These are phyloP conservation scores for Sporothrix variecibatus DNA, from an alignment of 2,329 filamentous ascomycete species.

Conservation along the genomic window DNA sequence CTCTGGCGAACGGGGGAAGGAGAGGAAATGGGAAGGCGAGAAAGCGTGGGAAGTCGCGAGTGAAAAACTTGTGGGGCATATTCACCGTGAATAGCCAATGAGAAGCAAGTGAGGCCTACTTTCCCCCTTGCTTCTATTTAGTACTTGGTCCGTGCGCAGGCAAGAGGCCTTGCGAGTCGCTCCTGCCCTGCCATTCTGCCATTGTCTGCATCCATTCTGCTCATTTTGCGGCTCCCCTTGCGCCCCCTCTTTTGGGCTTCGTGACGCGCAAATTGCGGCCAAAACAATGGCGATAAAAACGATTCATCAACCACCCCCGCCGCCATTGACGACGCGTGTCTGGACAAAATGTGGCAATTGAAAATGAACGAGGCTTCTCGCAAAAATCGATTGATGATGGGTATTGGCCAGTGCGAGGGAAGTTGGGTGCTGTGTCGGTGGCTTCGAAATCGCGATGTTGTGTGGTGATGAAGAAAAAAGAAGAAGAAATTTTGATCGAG, in stretches of 20 bases:
- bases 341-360: background rate
- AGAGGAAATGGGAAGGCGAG: conserved; percentile 17
- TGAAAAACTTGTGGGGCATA: conserved; percentile 18
- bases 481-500: background rate
- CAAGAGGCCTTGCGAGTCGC: conserved; percentile 17
- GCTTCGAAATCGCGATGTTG: background rate
- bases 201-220: conserved; percentile 14
- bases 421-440: background rate
- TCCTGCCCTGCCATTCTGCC: background rate
- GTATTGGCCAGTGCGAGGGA: background rate
- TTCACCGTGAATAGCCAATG: conserved; percentile 20
- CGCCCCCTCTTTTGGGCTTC: conserved; percentile 4
- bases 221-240: background rate
- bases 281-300: background rate
- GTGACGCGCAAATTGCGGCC: conserved; percentile 1
- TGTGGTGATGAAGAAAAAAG: background rate
- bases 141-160: background rate
- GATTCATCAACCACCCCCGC: background rate
- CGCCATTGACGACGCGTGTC: background rate
- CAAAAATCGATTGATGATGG: conserved; percentile 4
- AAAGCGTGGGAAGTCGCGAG: conserved; percentile 24
- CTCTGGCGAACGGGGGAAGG: conserved; percentile 19
- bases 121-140: conserved; percentile 24
- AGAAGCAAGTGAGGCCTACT: background rate
- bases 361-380: background rate